Evolutionary conservation across 108 stramenopile genomes (phyloP), one percentile per base, ranked within the genome.

Genomic region (Nitzschia putrida): DNA sequence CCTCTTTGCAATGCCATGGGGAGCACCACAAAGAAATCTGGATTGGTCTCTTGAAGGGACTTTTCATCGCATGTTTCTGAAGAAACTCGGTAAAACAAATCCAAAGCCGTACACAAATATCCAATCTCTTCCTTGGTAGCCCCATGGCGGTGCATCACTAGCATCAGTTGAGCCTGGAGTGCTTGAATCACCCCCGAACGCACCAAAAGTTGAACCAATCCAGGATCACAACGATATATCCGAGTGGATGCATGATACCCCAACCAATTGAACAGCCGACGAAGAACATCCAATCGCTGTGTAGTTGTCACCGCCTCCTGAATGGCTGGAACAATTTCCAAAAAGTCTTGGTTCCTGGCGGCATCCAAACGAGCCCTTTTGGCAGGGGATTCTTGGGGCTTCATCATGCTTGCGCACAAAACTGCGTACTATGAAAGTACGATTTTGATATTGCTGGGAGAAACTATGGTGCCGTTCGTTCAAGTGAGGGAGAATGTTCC

Each of bases 81-180:
- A 49, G 53, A 69, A 25, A 68, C 69, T 13, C 72, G 72, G 50
- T 74, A 75, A 39, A 71, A 56, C 8, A 76, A 42, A 21, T 68
- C 72, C 14, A 82, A 39, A 6, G 77, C 73, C 7, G 39, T 58
- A 38, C 58, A 66, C 3, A 73, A 53, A 5, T 67, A 23, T 2
- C 47, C 26, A 22, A 76, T 20, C 40, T 64, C 68, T 26, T 76
- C 53, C 24, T 61, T 60, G 0, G 41, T 21, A 21, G 56, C 66
- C 14, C 54, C 34, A 23, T 51, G 61, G 13, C 76, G 58, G 24
- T 65, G 14, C 20, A 81, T 42, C 12, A 73, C 71, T 53, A 68
- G 77, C 38, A 76, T 77, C 24, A 78, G 52, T 53, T 82, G 81
- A 6, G 78, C 57, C 34, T 71, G 73, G 9, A 78, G 26, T 0